Percentiles rank a stretch among this genome's conserved stretches.
Evolutionary conservation across 768 basidiomycete species (phyloP).

Genomic region (Russula brevipes): DNA sequence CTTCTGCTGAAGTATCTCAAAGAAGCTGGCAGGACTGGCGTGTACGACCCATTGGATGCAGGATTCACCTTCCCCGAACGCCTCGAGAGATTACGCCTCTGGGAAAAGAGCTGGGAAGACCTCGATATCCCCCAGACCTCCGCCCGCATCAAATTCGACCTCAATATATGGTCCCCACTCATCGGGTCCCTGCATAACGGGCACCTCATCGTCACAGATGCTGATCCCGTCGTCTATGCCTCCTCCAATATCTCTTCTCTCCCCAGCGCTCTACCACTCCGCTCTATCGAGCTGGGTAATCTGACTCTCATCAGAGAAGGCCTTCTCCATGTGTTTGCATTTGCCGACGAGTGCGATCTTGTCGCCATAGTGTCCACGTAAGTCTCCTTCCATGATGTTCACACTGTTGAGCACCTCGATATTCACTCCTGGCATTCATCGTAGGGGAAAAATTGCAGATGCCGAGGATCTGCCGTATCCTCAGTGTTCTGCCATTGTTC

Average conservation of each 20-base stretch:
- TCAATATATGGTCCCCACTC: slow-evolving; percentile 21
- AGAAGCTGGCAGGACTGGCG: slow-evolving; percentile 18
- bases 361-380: slow-evolving; percentile 16
- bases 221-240: slow-evolving; percentile 18
- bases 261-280: slow-evolving; percentile 3
- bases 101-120: slow-evolving; percentile 20
- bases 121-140: slow-evolving; percentile 17
- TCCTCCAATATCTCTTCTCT: slow-evolving; percentile 17
- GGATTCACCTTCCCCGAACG: slow-evolving; percentile 19
- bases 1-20: slow-evolving; percentile 19
- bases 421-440: not conserved
- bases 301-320: slow-evolving; percentile 14
- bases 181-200: slow-evolving; percentile 20
- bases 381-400: not conserved
- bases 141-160: slow-evolving; percentile 17
- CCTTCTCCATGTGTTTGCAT: slow-evolving; percentile 18
- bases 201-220: slow-evolving; percentile 15
- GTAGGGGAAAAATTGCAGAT: slow-evolving; percentile 5
- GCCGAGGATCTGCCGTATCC: slow-evolving; percentile 1
- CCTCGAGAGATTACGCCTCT: slow-evolving; percentile 14
- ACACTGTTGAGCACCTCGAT: not conserved
- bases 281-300: slow-evolving; percentile 14
- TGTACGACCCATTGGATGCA: slow-evolving; percentile 14
- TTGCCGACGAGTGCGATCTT: slow-evolving; percentile 17
- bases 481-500: slow-evolving; percentile 9